These are phyloP conservation scores for Vitis amurensis DNA, from an alignment of 164 flowering plant genomes.

Conservation along the genomic window DNA sequence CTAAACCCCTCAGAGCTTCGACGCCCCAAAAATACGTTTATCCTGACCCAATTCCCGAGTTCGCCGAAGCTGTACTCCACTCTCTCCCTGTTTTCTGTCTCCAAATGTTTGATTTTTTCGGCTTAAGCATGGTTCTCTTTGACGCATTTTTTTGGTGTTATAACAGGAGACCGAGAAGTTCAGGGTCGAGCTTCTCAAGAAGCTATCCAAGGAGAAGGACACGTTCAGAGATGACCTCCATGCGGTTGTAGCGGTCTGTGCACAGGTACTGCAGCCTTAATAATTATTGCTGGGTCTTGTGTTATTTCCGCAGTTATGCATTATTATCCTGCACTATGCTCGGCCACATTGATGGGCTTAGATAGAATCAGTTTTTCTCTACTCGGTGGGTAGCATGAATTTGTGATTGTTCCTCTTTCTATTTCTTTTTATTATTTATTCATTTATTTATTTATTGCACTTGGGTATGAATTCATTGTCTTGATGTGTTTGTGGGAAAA, in stretches of 20 bases:
- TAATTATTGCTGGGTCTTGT: neutral
- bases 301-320: too few species aligned
- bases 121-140: too few species aligned
- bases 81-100: neutral
- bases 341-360: neutral
- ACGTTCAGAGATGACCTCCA: constrained; percentile 53
- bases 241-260: constrained; percentile 51
- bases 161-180: constrained; percentile 63
- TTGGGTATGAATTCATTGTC: too few species aligned
- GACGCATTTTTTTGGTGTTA: neutral
- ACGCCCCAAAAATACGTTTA: constrained; percentile 29
- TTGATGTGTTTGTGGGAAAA: too few species aligned
- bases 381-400: too few species aligned
- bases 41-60: constrained; percentile 61
- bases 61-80: constrained; percentile 41
- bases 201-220: constrained; percentile 43
- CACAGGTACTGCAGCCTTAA: constrained; percentile 33
- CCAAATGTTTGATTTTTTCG: neutral
- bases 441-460: too few species aligned
- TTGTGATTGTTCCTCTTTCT: too few species aligned
- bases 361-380: neutral
- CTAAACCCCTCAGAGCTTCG: constrained; percentile 1
- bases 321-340: too few species aligned
- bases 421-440: too few species aligned
- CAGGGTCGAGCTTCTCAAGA: constrained; percentile 47